Evolutionary conservation across 306 rosid genomes (phyloP).

Genomic region (Mimosa pudica): DNA sequence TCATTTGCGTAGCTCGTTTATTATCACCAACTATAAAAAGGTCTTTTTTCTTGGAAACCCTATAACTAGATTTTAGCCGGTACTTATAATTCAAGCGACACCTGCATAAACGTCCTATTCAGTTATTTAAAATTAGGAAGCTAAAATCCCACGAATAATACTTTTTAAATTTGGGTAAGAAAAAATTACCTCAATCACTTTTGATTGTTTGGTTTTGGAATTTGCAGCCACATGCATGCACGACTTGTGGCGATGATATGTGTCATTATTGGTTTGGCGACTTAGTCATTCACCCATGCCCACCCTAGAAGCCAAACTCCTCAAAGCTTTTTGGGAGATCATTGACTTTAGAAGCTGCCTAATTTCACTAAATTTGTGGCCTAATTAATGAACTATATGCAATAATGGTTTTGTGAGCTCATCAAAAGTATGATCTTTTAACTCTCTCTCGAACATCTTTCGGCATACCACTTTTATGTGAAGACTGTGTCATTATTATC

Average conservation of each 20-base stretch:
- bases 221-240: slow-evolving; percentile 22
- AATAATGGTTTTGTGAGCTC: slow-evolving; percentile 43
- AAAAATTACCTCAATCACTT: slow-evolving; percentile 2
- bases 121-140: slow-evolving; percentile 16
- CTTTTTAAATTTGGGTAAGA: background rate
- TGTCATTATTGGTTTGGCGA: slow-evolving; percentile 31
- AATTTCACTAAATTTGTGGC: slow-evolving; percentile 31
- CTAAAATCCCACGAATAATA: background rate
- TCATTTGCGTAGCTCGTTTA: background rate
- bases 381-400: slow-evolving; percentile 36
- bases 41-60: background rate
- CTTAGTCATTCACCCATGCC: slow-evolving; percentile 34
- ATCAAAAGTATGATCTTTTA: slow-evolving; percentile 30
- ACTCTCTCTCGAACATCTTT: slow-evolving; percentile 35
- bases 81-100: background rate
- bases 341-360: slow-evolving; percentile 47
- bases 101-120: background rate
- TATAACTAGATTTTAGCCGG: background rate
- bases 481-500: slow-evolving; percentile 35
- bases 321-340: slow-evolving; percentile 18
- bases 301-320: slow-evolving; percentile 39
- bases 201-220: slow-evolving; percentile 18
- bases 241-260: slow-evolving; percentile 6
- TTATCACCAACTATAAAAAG: background rate
- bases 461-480: slow-evolving; percentile 37